phyloP scores from a whole-genome alignment of 176 grass and related monocot species.

The Calamus simplicifolius region DNA sequence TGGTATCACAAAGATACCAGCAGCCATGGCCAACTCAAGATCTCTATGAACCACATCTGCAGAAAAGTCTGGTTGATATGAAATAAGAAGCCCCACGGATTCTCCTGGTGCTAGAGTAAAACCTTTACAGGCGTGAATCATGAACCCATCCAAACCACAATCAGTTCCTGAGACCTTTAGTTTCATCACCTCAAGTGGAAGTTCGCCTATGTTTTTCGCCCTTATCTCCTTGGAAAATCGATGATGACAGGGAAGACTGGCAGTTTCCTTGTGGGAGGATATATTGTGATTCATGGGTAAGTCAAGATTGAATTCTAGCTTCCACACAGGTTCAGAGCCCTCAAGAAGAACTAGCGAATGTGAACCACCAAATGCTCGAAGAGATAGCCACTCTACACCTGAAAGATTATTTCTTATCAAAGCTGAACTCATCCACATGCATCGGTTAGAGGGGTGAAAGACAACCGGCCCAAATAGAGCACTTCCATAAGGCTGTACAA shows the following conservation, averaged over 20 bases:
- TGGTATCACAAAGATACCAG: conserved; percentile 73
- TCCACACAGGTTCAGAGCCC: conserved; percentile 71
- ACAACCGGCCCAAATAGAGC: conserved; percentile 70
- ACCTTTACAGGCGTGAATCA: conserved; percentile 47
- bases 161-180: conserved; percentile 78
- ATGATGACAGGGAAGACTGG: conserved; percentile 41
- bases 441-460: conserved; percentile 78
- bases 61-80: conserved; percentile 62
- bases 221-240: conserved; percentile 67
- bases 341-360: conserved; percentile 73
- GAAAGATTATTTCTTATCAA: conserved; percentile 86
- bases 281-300: conserved; percentile 34
- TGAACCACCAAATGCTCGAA: conserved; percentile 64
- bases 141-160: conserved; percentile 73
- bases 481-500: conserved; percentile 49
- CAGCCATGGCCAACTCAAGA: conserved; percentile 67
- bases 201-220: conserved; percentile 89
- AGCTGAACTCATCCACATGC: conserved; percentile 76
- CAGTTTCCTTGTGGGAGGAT: conserved; percentile 29
- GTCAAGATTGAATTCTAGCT: conserved; percentile 65
- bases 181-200: conserved; percentile 71
- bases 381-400: conserved; percentile 69
- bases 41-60: conserved; percentile 68
- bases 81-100: conserved; percentile 57
- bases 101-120: conserved; percentile 75